Evolutionary conservation across 2,329 filamentous ascomycete genomes (phyloP).

Genomic region (Tolypocladium amazonense): DNA sequence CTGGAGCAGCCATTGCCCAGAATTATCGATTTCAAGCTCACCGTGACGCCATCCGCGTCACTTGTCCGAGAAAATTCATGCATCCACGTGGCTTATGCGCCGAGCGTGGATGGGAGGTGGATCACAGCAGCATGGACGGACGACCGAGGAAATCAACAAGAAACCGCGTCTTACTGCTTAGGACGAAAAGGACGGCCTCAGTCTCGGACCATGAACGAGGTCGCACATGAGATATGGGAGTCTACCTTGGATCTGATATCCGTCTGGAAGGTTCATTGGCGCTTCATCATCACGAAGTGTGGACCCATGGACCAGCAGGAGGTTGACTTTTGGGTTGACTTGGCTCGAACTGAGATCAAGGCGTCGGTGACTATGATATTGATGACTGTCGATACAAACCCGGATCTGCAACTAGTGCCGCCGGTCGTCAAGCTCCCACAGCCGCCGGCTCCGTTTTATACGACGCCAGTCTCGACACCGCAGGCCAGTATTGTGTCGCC

Average conservation of each 20-base stretch:
- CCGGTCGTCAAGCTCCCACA: constrained; percentile 38
- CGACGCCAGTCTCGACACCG: constrained; percentile 60
- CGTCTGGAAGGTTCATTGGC: constrained; percentile 62
- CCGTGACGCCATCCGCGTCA: constrained; percentile 56
- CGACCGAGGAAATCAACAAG: constrained; percentile 62
- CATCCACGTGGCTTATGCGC: constrained; percentile 70
- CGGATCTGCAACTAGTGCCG: constrained; percentile 52
- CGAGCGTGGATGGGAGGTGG: constrained; percentile 68
- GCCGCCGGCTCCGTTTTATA: constrained; percentile 35
- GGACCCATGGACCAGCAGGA: constrained; percentile 59
- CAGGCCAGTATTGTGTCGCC: constrained; percentile 49
- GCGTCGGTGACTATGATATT: constrained; percentile 45
- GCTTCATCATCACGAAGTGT: constrained; percentile 63
- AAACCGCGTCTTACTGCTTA: constrained; percentile 63
- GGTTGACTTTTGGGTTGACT: constrained; percentile 45
- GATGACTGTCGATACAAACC: constrained; percentile 54
- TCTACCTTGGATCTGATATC: constrained; percentile 66
- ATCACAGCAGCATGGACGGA: constrained; percentile 74
- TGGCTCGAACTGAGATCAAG: constrained; percentile 41
- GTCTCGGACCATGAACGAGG: constrained; percentile 44
- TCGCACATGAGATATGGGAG: constrained; percentile 69
- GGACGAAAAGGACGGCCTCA: constrained; percentile 43
- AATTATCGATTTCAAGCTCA: constrained; percentile 65
- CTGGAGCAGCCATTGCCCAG: constrained; percentile 61
- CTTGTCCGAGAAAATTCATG: constrained; percentile 69